Percentiles rank a stretch among this genome's conserved stretches.
Conservation (phyloP, 805 yeast species). For the Saturnispora silvae region DNA sequence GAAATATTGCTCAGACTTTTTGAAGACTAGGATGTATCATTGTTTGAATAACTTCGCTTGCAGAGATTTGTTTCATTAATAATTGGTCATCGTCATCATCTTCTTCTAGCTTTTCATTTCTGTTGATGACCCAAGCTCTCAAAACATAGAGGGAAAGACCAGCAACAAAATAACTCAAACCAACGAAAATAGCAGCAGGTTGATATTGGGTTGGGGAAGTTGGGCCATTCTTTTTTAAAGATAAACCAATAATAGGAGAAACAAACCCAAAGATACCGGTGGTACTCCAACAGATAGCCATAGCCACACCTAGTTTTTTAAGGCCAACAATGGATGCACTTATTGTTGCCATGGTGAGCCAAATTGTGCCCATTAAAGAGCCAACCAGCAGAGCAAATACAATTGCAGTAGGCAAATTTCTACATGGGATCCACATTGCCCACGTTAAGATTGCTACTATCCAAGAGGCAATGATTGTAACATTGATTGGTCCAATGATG, state of each 20-base stretch:
- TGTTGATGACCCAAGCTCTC: conserved; percentile 45
- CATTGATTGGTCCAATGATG: conserved; percentile 39
- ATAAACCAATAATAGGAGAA: conserved; percentile 52
- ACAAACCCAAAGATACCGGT: conserved; percentile 41
- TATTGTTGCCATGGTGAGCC: conserved; percentile 44
- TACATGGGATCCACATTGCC: conserved; percentile 50
- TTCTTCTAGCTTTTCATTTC: conserved; percentile 28
- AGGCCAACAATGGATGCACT: conserved; percentile 45
- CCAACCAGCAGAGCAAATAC: conserved; percentile 45
- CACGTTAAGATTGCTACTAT: conserved; percentile 32
- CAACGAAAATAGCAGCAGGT: conserved; percentile 49
- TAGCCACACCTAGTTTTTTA: conserved; percentile 38
- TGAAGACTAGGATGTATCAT: conserved; percentile 8
- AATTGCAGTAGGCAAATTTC: conserved; percentile 45
- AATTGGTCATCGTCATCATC: conserved; percentile 17
- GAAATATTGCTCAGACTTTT: too few species aligned
- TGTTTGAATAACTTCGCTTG: conserved; percentile 1
- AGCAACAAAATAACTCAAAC: conserved; percentile 40
- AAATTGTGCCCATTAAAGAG: conserved; percentile 48
- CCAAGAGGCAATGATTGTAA: conserved; percentile 29
- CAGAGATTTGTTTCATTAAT: conserved; percentile 12
- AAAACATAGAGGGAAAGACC: conserved; percentile 32
- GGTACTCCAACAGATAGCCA: conserved; percentile 38
- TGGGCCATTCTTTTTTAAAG: conserved; percentile 31
- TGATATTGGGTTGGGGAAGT: conserved; percentile 36